phyloP scores from a whole-genome alignment of 352 stramenopile species.

The Phytopythium cucurbitacearum region DNA sequence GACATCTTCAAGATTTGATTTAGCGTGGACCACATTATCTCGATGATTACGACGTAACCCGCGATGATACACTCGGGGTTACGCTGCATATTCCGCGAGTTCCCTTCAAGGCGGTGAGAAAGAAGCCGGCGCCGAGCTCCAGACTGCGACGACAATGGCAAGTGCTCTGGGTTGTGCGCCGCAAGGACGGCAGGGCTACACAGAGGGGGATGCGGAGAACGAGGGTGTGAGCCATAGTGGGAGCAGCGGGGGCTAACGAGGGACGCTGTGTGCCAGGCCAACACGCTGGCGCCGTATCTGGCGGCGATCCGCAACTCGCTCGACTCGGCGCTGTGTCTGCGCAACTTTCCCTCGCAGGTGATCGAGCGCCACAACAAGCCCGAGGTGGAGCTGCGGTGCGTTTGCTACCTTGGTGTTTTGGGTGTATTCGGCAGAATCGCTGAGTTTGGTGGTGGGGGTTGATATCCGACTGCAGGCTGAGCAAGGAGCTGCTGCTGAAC shows the following conservation, averaged over 20 bases:
- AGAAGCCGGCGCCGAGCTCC: no score
- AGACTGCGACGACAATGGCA: no score
- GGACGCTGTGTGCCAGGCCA: conserved; percentile 29
- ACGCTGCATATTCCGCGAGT: no score
- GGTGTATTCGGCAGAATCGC: neutral
- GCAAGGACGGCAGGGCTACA: no score
- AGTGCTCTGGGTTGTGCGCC: neutral
- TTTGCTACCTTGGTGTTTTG: neutral
- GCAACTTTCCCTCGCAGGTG: conserved; percentile 95
- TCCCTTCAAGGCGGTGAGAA: no score
- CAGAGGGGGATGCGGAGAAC: no score
- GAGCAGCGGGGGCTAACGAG: no score
- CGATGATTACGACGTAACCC: no score
- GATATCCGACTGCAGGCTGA: conserved; percentile 40
- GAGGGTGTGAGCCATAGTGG: no score
- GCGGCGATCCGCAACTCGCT: conserved; percentile 91
- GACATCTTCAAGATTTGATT: no score
- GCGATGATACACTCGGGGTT: no score
- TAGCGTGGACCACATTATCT: no score
- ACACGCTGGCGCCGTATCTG: conserved; percentile 91
- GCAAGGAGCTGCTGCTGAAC: conserved; percentile 93
- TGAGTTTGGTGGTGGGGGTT: neutral
- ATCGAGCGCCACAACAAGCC: conserved; percentile 97
- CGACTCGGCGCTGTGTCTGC: conserved; percentile 89
- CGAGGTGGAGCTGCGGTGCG: conserved; percentile 90